Evolutionary conservation across 2,329 filamentous ascomycete genomes (phyloP).

Genomic region (Hysterium pulicare): DNA sequence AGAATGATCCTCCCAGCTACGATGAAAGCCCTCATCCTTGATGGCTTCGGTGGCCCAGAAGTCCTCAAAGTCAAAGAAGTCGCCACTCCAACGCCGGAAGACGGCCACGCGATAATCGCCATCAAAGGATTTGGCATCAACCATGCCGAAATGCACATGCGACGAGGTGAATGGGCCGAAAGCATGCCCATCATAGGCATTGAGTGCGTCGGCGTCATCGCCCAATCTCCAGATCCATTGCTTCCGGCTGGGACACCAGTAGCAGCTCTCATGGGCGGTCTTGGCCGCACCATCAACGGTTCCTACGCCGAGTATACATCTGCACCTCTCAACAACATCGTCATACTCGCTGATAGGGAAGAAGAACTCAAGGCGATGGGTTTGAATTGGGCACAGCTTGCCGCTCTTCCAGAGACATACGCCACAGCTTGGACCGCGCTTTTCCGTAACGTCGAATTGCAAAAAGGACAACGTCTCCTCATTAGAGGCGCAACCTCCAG

Average conservation of each 20-base stretch:
- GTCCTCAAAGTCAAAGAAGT: slow-evolving; percentile 23
- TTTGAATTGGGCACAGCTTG: slow-evolving; percentile 39
- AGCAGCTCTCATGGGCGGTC: slow-evolving; percentile 42
- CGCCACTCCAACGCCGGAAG: slow-evolving; percentile 23
- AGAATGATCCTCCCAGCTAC: too few species aligned
- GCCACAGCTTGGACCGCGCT: slow-evolving; percentile 40
- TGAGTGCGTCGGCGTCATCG: slow-evolving; percentile 44
- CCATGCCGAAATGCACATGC: slow-evolving; percentile 48
- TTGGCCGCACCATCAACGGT: slow-evolving; percentile 39
- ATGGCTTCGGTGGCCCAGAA: slow-evolving; percentile 29
- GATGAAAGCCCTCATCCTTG: slow-evolving; percentile 44
- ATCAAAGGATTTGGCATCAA: slow-evolving; percentile 45
- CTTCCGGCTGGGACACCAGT: slow-evolving; percentile 34
- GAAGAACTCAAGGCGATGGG: too few species aligned
- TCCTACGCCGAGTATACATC: slow-evolving; percentile 41
- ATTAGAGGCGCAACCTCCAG: slow-evolving; percentile 43
- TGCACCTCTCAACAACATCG: slow-evolving; percentile 34
- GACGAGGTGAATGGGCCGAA: slow-evolving; percentile 42
- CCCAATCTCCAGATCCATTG: slow-evolving; percentile 32
- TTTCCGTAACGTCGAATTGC: slow-evolving; percentile 36
- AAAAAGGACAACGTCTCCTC: slow-evolving; percentile 33
- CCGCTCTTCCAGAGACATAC: slow-evolving; percentile 42
- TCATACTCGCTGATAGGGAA: slow-evolving; percentile 23
- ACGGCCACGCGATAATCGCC: slow-evolving; percentile 31
- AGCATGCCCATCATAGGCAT: slow-evolving; percentile 39